Conservation (phyloP, 2,329 filamentous ascomycete genomes). For the Orbilia blumenaviensis region DNA sequence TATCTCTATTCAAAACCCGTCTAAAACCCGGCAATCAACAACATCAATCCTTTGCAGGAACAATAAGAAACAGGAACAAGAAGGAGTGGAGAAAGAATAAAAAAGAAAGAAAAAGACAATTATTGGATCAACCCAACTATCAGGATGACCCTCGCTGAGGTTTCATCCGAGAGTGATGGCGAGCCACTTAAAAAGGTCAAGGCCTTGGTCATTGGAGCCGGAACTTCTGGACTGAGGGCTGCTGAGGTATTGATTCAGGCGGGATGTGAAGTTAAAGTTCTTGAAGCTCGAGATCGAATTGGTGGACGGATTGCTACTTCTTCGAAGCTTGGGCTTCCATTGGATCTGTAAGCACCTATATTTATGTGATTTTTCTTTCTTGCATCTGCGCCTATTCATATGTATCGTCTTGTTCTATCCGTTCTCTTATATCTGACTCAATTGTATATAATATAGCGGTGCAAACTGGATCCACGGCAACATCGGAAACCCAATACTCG, state of each 20-base stretch:
- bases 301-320: slow-evolving; percentile 67
- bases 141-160: slow-evolving; percentile 30
- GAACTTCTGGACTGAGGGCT: slow-evolving; percentile 75
- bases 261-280: slow-evolving; percentile 73
- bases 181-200: slow-evolving; percentile 62
- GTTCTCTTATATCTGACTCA: background rate
- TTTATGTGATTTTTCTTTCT: background rate
- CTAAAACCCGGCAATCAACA: no score
- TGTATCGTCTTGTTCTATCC: no score
- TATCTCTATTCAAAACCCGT: background rate
- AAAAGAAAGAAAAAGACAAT: background rate
- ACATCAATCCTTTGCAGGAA: no score
- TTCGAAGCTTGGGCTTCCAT: slow-evolving; percentile 45
- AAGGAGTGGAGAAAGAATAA: no score
- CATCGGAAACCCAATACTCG: slow-evolving; percentile 73
- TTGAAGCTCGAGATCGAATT: slow-evolving; percentile 74
- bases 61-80: no score
- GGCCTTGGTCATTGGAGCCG: slow-evolving; percentile 75
- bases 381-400: no score
- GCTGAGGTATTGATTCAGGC: slow-evolving; percentile 73
- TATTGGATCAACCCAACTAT: background rate
- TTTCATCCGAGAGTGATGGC: background rate
- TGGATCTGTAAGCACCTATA: slow-evolving; percentile 32
- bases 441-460: slow-evolving; percentile 63
- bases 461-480: slow-evolving; percentile 86